These are phyloP conservation scores for Blastocladiella britannica DNA, from an alignment of 192 early-diverging fungal species.

Conservation along the genomic window DNA sequence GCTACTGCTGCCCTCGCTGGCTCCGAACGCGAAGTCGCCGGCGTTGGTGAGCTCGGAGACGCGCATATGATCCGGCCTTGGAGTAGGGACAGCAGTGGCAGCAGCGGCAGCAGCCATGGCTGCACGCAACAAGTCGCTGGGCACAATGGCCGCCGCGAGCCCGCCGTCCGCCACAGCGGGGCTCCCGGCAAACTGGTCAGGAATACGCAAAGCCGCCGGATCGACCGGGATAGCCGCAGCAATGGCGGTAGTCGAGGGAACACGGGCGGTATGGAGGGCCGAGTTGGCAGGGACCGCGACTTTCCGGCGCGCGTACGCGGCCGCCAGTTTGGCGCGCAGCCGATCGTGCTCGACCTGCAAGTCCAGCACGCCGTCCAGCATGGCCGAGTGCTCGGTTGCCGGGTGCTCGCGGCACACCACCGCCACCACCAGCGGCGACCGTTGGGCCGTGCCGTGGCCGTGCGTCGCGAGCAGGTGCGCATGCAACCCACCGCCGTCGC, in stretches of 20 bases:
- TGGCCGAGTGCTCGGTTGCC: not conserved
- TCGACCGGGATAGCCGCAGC: not conserved
- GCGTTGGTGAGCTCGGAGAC: too few relatives aligned
- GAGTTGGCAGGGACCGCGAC: not conserved
- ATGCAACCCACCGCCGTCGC: not conserved
- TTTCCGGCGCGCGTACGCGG: not conserved
- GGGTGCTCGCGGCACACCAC: not conserved
- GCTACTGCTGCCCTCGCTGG: not conserved
- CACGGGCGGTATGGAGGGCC: not conserved
- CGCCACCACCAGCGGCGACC: not conserved
- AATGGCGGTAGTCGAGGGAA: too few relatives aligned
- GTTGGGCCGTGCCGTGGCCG: too few relatives aligned
- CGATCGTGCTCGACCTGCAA: not conserved
- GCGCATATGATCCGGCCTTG: too few relatives aligned
- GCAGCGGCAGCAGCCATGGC: too few relatives aligned
- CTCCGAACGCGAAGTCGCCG: too few relatives aligned
- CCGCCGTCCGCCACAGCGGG: not conserved
- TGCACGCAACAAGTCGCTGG: too few relatives aligned
- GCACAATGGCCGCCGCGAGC: too few relatives aligned
- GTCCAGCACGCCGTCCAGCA: not conserved
- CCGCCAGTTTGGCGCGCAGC: not conserved
- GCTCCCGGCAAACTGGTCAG: not conserved
- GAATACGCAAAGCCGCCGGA: not conserved
- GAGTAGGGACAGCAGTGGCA: too few relatives aligned
- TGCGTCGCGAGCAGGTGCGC: not conserved